phyloP scores from a whole-genome alignment of 345 rosid species.

The Linum trigynum region DNA sequence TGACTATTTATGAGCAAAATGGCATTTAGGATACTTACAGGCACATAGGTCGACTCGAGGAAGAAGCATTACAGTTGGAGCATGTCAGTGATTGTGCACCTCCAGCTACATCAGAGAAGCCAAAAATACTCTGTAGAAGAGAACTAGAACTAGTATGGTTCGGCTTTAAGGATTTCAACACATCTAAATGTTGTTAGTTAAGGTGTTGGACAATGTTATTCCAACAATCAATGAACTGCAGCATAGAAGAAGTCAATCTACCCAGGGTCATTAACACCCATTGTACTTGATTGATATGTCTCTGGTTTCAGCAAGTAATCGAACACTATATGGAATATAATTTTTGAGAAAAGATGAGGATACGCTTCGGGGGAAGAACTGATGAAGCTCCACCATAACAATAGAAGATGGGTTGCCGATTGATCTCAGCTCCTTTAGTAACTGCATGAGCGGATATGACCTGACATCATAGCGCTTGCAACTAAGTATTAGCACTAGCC shows the following conservation, averaged over 20 bases:
- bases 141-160: slow-evolving; percentile 34
- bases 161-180: slow-evolving; percentile 34
- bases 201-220: slow-evolving; percentile 19
- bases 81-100: slow-evolving; percentile 27
- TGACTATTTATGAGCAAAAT: too few species aligned
- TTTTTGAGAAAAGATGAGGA: slow-evolving; percentile 30
- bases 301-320: not conserved
- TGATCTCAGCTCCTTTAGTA: slow-evolving; percentile 23
- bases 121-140: slow-evolving; percentile 44
- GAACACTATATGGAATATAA: not conserved
- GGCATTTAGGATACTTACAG: slow-evolving; percentile 37
- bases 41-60: slow-evolving; percentile 48
- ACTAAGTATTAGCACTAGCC: slow-evolving; percentile 5
- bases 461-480: slow-evolving; percentile 17
- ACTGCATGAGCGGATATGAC: slow-evolving; percentile 11
- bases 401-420: slow-evolving; percentile 36
- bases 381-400: slow-evolving; percentile 28
- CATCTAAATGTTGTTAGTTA: slow-evolving; percentile 43
- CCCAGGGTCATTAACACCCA: not conserved
- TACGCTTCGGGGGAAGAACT: slow-evolving; percentile 57
- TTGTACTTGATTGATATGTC: not conserved
- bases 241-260: not conserved
- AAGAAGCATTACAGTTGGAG: slow-evolving; percentile 28
- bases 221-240: not conserved
- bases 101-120: slow-evolving; percentile 26